Evolutionary conservation across 192 early-diverging fungal genomes (phyloP).

Genomic region (Mortierella alpina): DNA sequence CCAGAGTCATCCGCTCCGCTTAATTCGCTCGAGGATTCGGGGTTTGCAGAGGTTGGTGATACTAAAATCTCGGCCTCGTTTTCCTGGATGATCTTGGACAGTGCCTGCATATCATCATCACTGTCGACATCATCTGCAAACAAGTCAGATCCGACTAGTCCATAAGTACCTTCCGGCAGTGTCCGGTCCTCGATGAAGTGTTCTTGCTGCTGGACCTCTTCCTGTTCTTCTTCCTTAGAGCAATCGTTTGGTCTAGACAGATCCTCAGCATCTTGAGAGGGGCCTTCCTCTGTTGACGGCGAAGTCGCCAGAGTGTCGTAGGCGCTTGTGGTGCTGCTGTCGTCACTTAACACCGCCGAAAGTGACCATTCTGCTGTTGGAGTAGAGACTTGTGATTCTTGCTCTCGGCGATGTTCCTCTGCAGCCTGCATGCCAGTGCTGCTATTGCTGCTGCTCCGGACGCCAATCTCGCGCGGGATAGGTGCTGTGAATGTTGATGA

Average conservation of each 20-base stretch:
- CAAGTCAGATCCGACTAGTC: constrained; percentile 21
- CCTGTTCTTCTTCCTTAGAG: background rate
- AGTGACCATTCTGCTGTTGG: constrained; percentile 35
- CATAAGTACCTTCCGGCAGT: constrained; percentile 31
- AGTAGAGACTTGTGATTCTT: constrained; percentile 17
- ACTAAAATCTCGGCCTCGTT: background rate
- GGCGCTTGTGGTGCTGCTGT: background rate
- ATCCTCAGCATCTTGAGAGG: background rate
- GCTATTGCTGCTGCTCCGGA: constrained; percentile 27
- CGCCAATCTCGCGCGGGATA: constrained; percentile 67
- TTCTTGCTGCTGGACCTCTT: no score
- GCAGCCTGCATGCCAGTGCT: background rate
- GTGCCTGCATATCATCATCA: constrained; percentile 21
- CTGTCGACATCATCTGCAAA: constrained; percentile 44
- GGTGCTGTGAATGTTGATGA: constrained; percentile 90
- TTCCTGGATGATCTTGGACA: background rate
- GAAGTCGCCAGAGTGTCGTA: background rate
- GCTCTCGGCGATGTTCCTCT: constrained; percentile 6
- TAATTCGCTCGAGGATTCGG: background rate
- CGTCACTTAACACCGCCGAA: constrained; percentile 18
- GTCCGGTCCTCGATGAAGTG: background rate
- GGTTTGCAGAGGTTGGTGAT: background rate
- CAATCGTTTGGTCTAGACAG: background rate
- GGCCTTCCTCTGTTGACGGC: background rate
- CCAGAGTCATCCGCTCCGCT: constrained; percentile 51